phyloP scores from a whole-genome alignment of 2,329 filamentous ascomycete species.

The Escovopsis sp. region DNA sequence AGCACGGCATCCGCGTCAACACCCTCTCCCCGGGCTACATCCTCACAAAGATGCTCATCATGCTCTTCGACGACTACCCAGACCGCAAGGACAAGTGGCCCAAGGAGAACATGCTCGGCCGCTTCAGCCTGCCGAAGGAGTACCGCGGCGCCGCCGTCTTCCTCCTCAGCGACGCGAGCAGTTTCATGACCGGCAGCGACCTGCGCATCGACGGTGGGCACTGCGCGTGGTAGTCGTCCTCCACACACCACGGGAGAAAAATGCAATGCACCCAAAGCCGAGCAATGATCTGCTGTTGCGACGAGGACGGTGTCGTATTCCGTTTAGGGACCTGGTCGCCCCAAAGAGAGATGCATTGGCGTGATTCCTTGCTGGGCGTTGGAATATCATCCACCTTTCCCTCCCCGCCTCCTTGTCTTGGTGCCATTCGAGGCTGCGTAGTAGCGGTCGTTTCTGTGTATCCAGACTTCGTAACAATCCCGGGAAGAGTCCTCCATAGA shows the following conservation, averaged over 20 bases:
- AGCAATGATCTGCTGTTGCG: too few relatives aligned
- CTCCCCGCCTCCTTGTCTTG: too few relatives aligned
- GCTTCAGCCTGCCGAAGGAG: conserved; percentile 51
- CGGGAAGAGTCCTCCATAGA: too few relatives aligned
- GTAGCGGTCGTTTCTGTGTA: too few relatives aligned
- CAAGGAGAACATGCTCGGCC: conserved; percentile 69
- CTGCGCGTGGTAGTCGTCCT: conserved; percentile 33
- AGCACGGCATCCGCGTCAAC: conserved; percentile 61
- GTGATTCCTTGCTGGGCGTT: too few relatives aligned
- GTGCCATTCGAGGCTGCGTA: too few relatives aligned
- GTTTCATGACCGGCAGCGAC: conserved; percentile 62
- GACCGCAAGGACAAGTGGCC: conserved; percentile 56
- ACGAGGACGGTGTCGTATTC: too few relatives aligned
- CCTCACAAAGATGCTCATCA: conserved; percentile 68
- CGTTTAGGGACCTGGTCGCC: too few relatives aligned
- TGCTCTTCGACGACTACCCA: conserved; percentile 61
- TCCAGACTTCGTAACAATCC: too few relatives aligned
- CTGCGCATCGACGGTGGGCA: conserved; percentile 60
- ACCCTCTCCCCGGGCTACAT: conserved; percentile 71
- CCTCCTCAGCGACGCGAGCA: conserved; percentile 53
- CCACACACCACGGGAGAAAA: neutral
- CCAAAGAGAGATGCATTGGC: too few relatives aligned
- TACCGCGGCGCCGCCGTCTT: conserved; percentile 60
- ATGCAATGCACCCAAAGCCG: too few relatives aligned
- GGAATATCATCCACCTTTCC: too few relatives aligned